Conservation (phyloP, 768 basidiomycete genomes). For the Lactifluus subvellereus region DNA sequence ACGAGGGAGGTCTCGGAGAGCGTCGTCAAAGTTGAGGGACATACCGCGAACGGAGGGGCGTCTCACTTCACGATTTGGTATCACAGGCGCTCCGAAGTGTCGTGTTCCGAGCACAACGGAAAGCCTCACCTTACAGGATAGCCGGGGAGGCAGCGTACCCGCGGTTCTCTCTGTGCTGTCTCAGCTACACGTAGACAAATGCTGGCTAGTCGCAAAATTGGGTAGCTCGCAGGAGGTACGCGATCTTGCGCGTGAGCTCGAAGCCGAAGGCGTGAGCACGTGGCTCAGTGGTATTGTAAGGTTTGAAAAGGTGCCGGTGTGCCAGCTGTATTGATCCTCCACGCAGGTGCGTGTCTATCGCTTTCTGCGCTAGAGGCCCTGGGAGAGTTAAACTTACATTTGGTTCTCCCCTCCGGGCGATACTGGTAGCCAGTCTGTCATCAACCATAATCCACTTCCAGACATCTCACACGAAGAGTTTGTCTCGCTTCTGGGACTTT, state of each 20-base stretch:
- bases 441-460: constrained; percentile 84
- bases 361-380: neutral
- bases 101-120: no score
- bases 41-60: no score
- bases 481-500: constrained; percentile 69
- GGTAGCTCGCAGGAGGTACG: constrained; percentile 66
- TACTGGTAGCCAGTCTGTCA: constrained; percentile 56
- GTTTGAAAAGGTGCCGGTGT: constrained; percentile 66
- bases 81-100: no score
- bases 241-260: constrained; percentile 57
- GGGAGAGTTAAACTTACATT: neutral
- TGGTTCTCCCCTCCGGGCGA: constrained; percentile 37
- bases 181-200: constrained; percentile 61
- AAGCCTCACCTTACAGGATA: no score
- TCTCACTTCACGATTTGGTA: no score
- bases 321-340: constrained; percentile 76
- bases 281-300: constrained; percentile 71
- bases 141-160: constrained; percentile 69
- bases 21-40: no score
- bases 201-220: constrained; percentile 67
- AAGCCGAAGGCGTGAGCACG: constrained; percentile 61
- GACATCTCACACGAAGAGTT: constrained; percentile 87
- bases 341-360: constrained; percentile 46
- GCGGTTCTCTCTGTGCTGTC: constrained; percentile 65
- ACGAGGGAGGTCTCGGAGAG: no score